Evolutionary conservation across 2,329 filamentous ascomycete genomes (phyloP).

Genomic region (Xylariaceae sp.): DNA sequence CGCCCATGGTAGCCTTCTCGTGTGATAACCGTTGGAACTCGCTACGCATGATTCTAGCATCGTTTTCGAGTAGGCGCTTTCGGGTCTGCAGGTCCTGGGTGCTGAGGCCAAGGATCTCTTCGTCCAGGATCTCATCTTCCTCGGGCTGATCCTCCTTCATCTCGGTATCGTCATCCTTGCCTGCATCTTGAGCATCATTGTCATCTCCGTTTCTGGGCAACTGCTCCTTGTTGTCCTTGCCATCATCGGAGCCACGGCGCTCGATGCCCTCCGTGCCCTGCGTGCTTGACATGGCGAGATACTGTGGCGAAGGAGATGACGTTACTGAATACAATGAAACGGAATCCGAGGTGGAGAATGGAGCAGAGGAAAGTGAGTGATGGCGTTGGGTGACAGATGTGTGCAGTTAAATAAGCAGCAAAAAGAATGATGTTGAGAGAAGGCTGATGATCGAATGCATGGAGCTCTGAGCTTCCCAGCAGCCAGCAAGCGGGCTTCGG

Average conservation of each 20-base stretch:
- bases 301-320: conserved; percentile 4
- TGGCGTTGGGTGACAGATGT: too few species aligned
- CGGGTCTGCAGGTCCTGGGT: conserved; percentile 93
- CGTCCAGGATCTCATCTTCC: conserved; percentile 80
- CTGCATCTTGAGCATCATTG: conserved; percentile 49
- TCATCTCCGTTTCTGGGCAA: conserved; percentile 37
- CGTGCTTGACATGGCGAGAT: conserved; percentile 26
- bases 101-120: conserved; percentile 87
- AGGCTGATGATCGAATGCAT: conserved; percentile 13
- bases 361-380: too few species aligned
- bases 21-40: conserved; percentile 91
- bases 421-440: not conserved
- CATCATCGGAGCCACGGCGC: conserved; percentile 25
- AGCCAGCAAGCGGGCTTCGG: too few species aligned
- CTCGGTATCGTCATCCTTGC: conserved; percentile 68
- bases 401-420: not conserved
- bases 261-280: conserved; percentile 21
- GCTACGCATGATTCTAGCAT: conserved; percentile 97
- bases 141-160: conserved; percentile 80
- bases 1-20: conserved; percentile 91
- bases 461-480: conserved; percentile 14
- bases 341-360: too few species aligned
- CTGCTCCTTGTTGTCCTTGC: conserved; percentile 50
- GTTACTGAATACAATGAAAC: too few species aligned
- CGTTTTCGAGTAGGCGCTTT: conserved; percentile 90